Evolutionary conservation across 179 eudicot species (phyloP).

Genomic region (Silene coronaria): DNA sequence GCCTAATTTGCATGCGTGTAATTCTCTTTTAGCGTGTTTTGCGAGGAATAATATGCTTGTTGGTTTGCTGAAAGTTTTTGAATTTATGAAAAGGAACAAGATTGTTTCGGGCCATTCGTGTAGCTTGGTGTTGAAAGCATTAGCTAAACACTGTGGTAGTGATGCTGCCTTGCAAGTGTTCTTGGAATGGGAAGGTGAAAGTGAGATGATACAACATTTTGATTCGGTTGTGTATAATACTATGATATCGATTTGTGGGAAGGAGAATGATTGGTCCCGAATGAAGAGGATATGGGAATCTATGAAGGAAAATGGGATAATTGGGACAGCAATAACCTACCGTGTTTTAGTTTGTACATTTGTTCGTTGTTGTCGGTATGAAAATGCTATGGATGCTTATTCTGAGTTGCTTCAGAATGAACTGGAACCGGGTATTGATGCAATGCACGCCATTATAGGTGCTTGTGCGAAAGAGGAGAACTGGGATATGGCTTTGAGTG

Average conservation of each 20-base stretch:
- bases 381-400: constrained; percentile 77
- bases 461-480: constrained; percentile 75
- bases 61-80: constrained; percentile 53
- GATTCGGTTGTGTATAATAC: constrained; percentile 76
- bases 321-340: constrained; percentile 62
- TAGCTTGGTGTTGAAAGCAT: constrained; percentile 67
- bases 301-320: constrained; percentile 43
- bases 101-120: constrained; percentile 60
- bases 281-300: constrained; percentile 56
- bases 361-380: constrained; percentile 72
- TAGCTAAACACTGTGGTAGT: constrained; percentile 40
- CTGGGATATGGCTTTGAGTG: constrained; percentile 53
- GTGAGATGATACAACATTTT: constrained; percentile 31
- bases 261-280: constrained; percentile 56
- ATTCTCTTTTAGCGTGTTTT: constrained; percentile 71
- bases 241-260: constrained; percentile 57
- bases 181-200: constrained; percentile 40
- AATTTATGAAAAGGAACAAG: constrained; percentile 41
- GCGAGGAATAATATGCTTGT: constrained; percentile 52
- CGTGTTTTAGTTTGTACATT: constrained; percentile 62
- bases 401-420: constrained; percentile 57
- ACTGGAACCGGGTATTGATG: constrained; percentile 46
- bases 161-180: constrained; percentile 54
- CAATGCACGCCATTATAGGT: constrained; percentile 75
- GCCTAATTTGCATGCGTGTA: constrained; percentile 69